These are phyloP conservation scores for Peniophora sp. DNA, from an alignment of 1,284 basidiomycete species.

Conservation along the genomic window DNA sequence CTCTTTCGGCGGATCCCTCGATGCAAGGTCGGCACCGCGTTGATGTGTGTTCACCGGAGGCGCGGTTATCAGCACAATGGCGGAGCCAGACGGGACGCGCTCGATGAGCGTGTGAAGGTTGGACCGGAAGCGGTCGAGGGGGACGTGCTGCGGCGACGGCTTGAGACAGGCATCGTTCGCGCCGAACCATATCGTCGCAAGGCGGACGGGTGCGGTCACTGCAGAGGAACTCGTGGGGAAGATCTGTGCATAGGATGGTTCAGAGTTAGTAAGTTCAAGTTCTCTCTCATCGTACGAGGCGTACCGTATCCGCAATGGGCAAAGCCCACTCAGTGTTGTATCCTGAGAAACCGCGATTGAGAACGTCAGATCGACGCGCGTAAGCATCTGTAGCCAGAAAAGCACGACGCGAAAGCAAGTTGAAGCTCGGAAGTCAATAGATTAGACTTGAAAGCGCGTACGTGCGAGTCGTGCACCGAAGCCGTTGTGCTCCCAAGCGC, in stretches of 20 bases:
- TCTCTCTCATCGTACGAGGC: neutral
- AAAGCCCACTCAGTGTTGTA: constrained; percentile 84
- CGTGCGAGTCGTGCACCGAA: constrained; percentile 57
- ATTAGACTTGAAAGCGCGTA: constrained; percentile 24
- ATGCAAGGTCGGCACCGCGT: constrained; percentile 37
- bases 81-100: constrained; percentile 58
- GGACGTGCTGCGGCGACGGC: constrained; percentile 60
- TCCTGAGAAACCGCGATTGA: constrained; percentile 75
- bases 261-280: too few relatives aligned
- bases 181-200: constrained; percentile 85
- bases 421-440: neutral
- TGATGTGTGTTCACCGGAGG: constrained; percentile 72
- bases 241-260: too few relatives aligned
- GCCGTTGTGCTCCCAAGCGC: constrained; percentile 49
- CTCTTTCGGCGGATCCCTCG: constrained; percentile 33
- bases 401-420: neutral
- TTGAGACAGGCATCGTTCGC: constrained; percentile 74
- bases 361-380: constrained; percentile 69
- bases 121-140: constrained; percentile 54
- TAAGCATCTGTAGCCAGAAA: constrained; percentile 51
- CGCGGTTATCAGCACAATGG: constrained; percentile 74
- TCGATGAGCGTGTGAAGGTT: constrained; percentile 62
- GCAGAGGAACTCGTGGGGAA: too few relatives aligned
- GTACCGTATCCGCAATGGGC: constrained; percentile 69
- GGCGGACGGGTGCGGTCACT: constrained; percentile 46